Evolutionary conservation across 179 eudicot species (phyloP).

Genomic region (Beta corolliflora): DNA sequence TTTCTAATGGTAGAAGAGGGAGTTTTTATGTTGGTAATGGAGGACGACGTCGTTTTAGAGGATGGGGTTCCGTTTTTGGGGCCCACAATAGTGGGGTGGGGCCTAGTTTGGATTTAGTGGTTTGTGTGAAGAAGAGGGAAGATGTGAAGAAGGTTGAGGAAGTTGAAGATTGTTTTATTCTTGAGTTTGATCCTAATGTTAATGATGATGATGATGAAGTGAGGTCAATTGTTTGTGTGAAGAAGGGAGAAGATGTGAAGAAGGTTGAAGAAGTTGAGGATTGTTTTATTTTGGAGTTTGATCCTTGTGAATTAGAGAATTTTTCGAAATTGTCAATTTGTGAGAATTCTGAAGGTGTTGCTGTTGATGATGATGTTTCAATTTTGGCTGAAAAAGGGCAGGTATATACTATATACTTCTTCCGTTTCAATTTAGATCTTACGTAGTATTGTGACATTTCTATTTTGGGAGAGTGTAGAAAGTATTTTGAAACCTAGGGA

Average conservation of each 20-base stretch:
- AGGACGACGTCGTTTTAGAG: not conserved
- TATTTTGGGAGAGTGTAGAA: too few species aligned
- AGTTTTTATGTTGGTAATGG: not conserved
- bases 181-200: slow-evolving; percentile 15
- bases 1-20: not conserved
- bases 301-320: slow-evolving; percentile 17
- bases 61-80: slow-evolving; percentile 13
- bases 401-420: slow-evolving; percentile 1
- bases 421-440: too few species aligned
- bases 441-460: too few species aligned
- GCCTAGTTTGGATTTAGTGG: not conserved
- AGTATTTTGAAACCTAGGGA: too few species aligned
- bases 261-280: slow-evolving; percentile 30
- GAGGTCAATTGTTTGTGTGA: slow-evolving; percentile 21
- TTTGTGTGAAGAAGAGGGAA: slow-evolving; percentile 18
- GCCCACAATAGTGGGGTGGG: not conserved
- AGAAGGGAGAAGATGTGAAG: slow-evolving; percentile 20
- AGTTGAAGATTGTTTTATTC: slow-evolving; percentile 29
- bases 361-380: slow-evolving; percentile 11
- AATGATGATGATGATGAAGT: too few species aligned
- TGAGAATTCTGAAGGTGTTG: not conserved
- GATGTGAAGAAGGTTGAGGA: slow-evolving; percentile 29
- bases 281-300: slow-evolving; percentile 29
- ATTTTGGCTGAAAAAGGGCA: slow-evolving; percentile 24
- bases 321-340: slow-evolving; percentile 14